Evolutionary conservation across 2,329 filamentous ascomycete genomes (phyloP), one percentile per base, ranked within the genome.

Genomic region (Remersonia thermophila): DNA sequence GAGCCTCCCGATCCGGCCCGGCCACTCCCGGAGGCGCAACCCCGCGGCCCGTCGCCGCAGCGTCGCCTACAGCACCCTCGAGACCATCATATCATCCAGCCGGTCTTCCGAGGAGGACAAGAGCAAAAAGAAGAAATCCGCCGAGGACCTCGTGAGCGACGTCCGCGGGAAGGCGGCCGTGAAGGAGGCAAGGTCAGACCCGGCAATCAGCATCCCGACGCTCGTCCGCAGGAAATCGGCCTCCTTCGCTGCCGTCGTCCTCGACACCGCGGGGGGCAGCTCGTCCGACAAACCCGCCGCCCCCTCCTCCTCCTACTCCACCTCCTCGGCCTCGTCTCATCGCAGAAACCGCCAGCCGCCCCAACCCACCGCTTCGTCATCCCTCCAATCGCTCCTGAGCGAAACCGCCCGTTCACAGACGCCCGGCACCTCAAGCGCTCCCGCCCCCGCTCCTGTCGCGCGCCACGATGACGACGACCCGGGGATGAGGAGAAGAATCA

Each of bases 41-140:
- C 57, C 55, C 0, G 57, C 55, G 2, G 56, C 55, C 2, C 58
- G 68, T 27, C 58, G 65, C 29, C 64, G 62, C 36, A 73, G 69
- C 40, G 60, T 61, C 16, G 74, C 74, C 4, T 72, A 77, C 52
- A 71, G 73, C 3, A 78, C 73, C 1, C 55, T 79, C 3, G 73
- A 80, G 48, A 79, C 74, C 1, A 79, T 79, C 49, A 78, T 78
- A 63, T 77, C 72, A 16, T 75, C 71, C 0, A 78, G 73, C 41
- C 66, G 73, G 17, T 78, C 73, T 2, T 77, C 73, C 0, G 72
- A 76, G 16, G 74, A 78, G 44, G 73, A 76, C 29, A 69, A 65
- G 46, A 60, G 65, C n/a, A 71, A 66, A 46, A n/a, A 5, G 5
- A 76, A 73, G 54, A 75, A 69, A 49, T 63, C 71, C 1, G 73